phyloP scores from a whole-genome alignment of 106 monocot genomes.

The Chionographis japonica region DNA sequence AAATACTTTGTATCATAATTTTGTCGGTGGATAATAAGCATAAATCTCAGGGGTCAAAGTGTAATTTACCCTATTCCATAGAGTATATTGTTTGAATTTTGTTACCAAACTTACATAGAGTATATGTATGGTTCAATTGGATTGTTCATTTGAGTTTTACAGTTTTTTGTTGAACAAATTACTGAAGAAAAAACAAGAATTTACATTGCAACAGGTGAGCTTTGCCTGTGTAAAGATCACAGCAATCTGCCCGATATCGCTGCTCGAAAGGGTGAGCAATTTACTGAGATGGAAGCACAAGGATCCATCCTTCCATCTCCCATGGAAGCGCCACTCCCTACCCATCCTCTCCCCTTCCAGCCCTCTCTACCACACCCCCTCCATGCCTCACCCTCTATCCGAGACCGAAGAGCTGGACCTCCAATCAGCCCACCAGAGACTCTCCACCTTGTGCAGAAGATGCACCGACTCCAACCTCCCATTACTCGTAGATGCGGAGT shows the following conservation, averaged over 20 bases:
- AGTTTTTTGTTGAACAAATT: too few species aligned
- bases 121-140: too few species aligned
- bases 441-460: conserved; percentile 38
- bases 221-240: conserved; percentile 88
- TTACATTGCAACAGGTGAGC: conserved; percentile 41
- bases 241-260: conserved; percentile 71
- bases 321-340: conserved; percentile 60
- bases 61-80: too few species aligned
- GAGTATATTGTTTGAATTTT: too few species aligned
- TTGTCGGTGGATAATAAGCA: too few species aligned
- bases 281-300: conserved; percentile 71
- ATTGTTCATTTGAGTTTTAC: too few species aligned
- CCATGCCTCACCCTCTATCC: conserved; percentile 44
- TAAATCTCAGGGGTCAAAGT: too few species aligned
- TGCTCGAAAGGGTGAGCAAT: conserved; percentile 75
- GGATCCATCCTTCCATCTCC: conserved; percentile 33
- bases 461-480: conserved; percentile 50
- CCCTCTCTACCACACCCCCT: conserved; percentile 63
- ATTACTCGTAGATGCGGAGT: conserved; percentile 88
- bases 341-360: conserved; percentile 55
- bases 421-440: conserved; percentile 35
- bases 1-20: too few species aligned
- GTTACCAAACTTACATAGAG: too few species aligned
- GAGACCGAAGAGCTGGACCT: conserved; percentile 52
- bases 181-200: too few species aligned